These are phyloP conservation scores for Phytopythium ostracodes DNA, from an alignment of 352 stramenopile species.

Conservation along the genomic window DNA sequence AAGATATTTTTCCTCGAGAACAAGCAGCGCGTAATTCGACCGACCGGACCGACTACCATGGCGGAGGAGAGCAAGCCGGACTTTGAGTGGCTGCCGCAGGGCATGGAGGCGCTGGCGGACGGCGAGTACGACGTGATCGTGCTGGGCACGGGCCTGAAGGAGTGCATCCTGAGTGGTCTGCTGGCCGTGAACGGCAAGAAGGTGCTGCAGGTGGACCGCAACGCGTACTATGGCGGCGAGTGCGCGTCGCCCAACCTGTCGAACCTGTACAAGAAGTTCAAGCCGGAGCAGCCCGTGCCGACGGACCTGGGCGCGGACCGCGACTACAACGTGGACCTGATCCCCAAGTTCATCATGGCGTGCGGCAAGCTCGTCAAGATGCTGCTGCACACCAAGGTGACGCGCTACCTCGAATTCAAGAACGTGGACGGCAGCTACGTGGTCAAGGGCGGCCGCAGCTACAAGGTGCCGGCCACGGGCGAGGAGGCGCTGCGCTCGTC, in stretches of 20 bases:
- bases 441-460: constrained; percentile 95
- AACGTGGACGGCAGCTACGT: constrained; percentile 99
- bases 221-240: constrained; percentile 98
- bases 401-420: constrained; percentile 99
- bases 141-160: constrained; percentile 98
- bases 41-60: constrained; percentile 20
- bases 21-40: neutral
- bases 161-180: constrained; percentile 98
- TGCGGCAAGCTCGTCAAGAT: constrained; percentile 99
- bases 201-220: constrained; percentile 97
- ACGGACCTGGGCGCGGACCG: constrained; percentile 92
- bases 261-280: constrained; percentile 97
- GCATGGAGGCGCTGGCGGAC: constrained; percentile 95
- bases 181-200: constrained; percentile 94
- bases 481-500: constrained; percentile 95
- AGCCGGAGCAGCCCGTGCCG: constrained; percentile 56
- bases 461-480: constrained; percentile 96
- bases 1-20: neutral
- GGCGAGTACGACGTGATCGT: constrained; percentile 99
- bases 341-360: constrained; percentile 99
- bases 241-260: constrained; percentile 98
- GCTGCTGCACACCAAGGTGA: constrained; percentile 96
- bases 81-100: constrained; percentile 94
- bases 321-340: constrained; percentile 99
- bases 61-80: constrained; percentile 67